Evolutionary conservation across 106 monocot species (phyloP).

Genomic region (Dendrobium huoshanense): DNA sequence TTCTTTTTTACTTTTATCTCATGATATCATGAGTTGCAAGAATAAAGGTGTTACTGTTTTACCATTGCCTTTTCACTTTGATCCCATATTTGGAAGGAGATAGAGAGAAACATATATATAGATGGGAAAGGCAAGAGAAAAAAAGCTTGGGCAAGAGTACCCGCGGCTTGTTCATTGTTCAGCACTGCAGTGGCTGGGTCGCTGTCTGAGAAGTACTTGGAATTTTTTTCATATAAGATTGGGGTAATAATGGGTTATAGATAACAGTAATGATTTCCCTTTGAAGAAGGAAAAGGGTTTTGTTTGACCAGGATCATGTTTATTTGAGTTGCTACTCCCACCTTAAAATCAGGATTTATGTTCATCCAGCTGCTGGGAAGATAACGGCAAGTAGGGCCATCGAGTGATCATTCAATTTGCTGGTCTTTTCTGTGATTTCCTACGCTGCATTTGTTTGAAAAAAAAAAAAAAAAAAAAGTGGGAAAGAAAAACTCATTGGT

Average conservation of each 20-base stretch:
- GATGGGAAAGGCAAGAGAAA: too few relatives aligned
- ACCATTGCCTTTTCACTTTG: background rate
- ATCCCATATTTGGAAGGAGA: too few relatives aligned
- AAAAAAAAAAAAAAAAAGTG: too few relatives aligned
- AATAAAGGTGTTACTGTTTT: background rate
- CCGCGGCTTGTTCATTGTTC: background rate
- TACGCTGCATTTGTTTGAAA: too few relatives aligned
- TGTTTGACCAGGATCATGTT: slow-evolving; percentile 1
- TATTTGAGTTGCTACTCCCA: background rate
- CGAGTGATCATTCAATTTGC: background rate
- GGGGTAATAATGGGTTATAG: slow-evolving; percentile 4
- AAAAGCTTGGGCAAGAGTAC: background rate
- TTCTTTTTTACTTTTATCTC: background rate
- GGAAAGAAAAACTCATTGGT: too few relatives aligned
- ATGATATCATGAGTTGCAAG: slow-evolving; percentile 2
- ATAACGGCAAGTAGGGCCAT: slow-evolving; percentile 4
- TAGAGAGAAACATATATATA: too few relatives aligned
- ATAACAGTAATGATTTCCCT: background rate
- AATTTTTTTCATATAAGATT: background rate
- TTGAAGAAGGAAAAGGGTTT: background rate
- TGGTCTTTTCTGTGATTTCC: background rate
- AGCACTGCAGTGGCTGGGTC: background rate
- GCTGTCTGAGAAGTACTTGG: background rate
- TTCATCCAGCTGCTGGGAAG: background rate
- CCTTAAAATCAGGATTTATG: slow-evolving; percentile 3